phyloP scores from a whole-genome alignment of 2,329 filamentous ascomycete species.

The Botrytis aclada region DNA sequence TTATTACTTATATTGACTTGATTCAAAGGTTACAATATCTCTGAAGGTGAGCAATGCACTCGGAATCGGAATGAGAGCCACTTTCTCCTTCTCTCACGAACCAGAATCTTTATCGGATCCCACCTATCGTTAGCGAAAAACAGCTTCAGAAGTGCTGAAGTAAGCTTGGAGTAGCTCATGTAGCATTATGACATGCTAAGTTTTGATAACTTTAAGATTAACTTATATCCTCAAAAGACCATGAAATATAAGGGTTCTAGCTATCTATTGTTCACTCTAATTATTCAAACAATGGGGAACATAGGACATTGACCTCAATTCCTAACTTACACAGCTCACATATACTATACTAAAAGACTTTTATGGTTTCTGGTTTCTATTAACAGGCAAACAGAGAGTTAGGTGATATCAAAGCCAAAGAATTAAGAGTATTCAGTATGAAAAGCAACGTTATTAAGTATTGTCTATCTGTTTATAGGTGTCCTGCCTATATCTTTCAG shows the following conservation, averaged over 20 bases:
- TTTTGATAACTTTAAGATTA: accelerated
- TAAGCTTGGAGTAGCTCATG: neutral
- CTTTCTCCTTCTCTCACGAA: neutral
- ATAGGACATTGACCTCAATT: neutral
- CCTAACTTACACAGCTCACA: accelerated
- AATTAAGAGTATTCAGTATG: no score
- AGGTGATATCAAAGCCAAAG: no score
- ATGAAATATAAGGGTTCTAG: neutral
- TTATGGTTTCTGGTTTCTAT: no score
- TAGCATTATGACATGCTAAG: neutral
- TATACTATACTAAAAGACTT: neutral
- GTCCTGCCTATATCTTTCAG: no score
- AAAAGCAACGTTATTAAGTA: no score
- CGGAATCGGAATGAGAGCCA: neutral
- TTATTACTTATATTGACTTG: neutral
- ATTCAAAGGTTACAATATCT: neutral
- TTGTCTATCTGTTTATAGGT: no score
- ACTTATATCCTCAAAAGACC: neutral
- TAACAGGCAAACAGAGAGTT: neutral
- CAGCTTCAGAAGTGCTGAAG: neutral
- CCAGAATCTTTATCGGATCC: accelerated
- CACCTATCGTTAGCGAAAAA: neutral
- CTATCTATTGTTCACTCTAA: neutral
- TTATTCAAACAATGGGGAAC: neutral
- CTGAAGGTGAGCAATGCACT: neutral